Base-by-base conservation (phyloP, 495 filamentous ascomycete species). In the Tuber umbilicatum region DNA sequence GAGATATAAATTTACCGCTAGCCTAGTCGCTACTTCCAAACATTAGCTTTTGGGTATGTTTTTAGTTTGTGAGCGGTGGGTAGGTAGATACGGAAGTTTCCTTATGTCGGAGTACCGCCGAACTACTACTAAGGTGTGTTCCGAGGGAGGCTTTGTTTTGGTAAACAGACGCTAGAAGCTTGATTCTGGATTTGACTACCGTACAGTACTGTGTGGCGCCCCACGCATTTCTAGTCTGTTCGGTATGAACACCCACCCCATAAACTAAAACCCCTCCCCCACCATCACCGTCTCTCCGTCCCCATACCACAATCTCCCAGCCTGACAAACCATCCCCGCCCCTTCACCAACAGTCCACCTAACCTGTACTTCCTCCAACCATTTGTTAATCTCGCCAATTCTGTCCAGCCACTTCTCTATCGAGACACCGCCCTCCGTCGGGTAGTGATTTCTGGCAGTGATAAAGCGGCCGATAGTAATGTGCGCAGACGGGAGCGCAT, bases 401-500 rank as follows among this genome's bases (percentile, higher is more conserved):
- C 85, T 86, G 35, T 85, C 80, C 35, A 97, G 84, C 84, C 93
- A 89, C 31, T 73, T 78, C 80, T 84, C 78, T 69, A 92, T 87
- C 83, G 73, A 72, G 47, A 60, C 50, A 27, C 79, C 74, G 31
- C 82, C 78, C 71, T 77, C 74, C 7, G 72, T n/a, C 40, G 85
- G 85, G 69, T 87, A 85, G 17, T 81, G 79, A 39, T 89, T 86
- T 12, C 86, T 86, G 4, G 38, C 41, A 1, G 79, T 81, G 50
- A 96, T 86, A 80, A 94, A 97, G 5, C 94, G 87, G 2, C 87
- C 94, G 75, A 97, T 87, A 0, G 94, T 97, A 76, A 97, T 86
- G 85, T 99, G 94, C 10, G 92, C 91, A 60, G 91, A 93, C 5
- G 93, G 94, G 14, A 96, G 92, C 1, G 91, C 88, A 83, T 97